Base-by-base conservation (phyloP, 2,329 filamentous ascomycete species). In the Colletotrichum sp. region DNA sequence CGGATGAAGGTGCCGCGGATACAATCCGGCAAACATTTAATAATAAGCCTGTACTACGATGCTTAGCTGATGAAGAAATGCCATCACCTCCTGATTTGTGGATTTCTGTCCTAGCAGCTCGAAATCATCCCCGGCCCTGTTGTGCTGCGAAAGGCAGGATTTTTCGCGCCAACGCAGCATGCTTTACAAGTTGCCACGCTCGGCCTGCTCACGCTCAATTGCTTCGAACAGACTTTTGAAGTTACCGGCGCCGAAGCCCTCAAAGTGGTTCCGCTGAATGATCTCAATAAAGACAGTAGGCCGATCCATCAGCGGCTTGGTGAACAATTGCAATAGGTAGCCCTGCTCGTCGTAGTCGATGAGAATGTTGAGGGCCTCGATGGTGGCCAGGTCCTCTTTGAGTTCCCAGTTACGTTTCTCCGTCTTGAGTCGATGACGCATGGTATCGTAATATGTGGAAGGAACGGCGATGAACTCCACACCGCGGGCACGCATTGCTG, bases 221-320 rank as follows among this genome's bases (percentile, higher is more conserved):
- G 96, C 96, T 88, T 98, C 96, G 81, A 98, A 98, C 80, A 98
- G 82, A 76, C 94, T 96, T 91, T 96, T 98, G 88, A 98, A 98
- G 85, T 98, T 98, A 2, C 96, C 96, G 0, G 96, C 96, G 6
- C 96, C 96, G 80, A 98, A 98, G 0, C 96, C 96, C 36, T 94
- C 93, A 83, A 98, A 98, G 78, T 95, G 93, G 80, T 97, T 93
- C 73, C 96, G 89, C 88, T 98, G 96, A 80, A 98, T 98, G 80
- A 98, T 98, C 90, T 98, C 96, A 78, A 98, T 92, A 83, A 98
- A 98, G 32, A 98, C 96, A 5, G 96, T 98, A 28, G 96, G 96
- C 15, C 96, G 93, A 85, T 98, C 96, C 93, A 98, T 95, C 79
- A 98, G 85, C 78, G 96, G 96, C 91, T 95, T 95, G 36, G 93